Percentiles rank a stretch among this genome's conserved stretches.
Conservation (phyloP, 805 yeast species). For the Saturnispora serradocipensis region DNA sequence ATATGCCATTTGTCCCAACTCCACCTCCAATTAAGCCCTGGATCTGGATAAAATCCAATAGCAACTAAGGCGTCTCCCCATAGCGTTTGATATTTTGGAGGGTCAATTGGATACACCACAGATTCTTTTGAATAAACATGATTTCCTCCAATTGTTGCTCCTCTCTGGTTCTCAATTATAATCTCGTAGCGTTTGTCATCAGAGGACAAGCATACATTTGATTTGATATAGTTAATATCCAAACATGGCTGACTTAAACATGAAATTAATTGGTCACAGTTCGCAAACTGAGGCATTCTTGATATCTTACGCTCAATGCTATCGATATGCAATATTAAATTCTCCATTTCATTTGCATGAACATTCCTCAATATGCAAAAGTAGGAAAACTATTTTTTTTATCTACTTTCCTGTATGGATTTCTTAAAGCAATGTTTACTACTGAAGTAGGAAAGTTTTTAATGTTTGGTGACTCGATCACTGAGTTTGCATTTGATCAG, state of each 20-base stretch:
- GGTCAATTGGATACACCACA: conserved; percentile 41
- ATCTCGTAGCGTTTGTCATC: conserved; percentile 28
- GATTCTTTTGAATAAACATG: conserved; percentile 40
- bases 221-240: background rate
- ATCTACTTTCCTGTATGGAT: too few species aligned
- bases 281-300: conserved; percentile 3
- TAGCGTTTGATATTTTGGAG: conserved; percentile 38
- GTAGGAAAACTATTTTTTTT: too few species aligned
- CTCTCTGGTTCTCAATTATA: conserved; percentile 47
- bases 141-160: conserved; percentile 42
- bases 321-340: background rate
- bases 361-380: background rate
- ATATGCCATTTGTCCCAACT: conserved; percentile 47
- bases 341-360: background rate
- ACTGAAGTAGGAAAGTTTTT: conserved; percentile 17
- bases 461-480: conserved; percentile 31
- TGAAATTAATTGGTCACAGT: background rate
- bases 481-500: conserved; percentile 25
- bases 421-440: background rate
- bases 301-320: background rate
- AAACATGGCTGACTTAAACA: background rate
- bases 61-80: conserved; percentile 30
- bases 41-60: conserved; percentile 33
- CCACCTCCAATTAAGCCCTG: conserved; percentile 46
- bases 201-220: background rate